Conservation (phyloP, 1,284 basidiomycete species). For the Fomitopsis betulina region DNA sequence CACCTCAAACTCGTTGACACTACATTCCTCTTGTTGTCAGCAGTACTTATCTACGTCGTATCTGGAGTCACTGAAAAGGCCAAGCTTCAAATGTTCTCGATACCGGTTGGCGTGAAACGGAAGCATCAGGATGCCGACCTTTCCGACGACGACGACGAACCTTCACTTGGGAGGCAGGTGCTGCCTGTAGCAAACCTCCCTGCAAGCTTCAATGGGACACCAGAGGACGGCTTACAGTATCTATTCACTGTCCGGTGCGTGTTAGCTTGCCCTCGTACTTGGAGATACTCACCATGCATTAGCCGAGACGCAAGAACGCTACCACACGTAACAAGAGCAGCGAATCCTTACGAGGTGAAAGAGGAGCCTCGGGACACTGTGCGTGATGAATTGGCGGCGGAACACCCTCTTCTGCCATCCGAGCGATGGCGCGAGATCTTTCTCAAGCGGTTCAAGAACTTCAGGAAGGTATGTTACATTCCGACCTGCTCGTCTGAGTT, state of each 20-base stretch:
- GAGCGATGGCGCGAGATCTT: slow-evolving; percentile 60
- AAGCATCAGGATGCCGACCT: slow-evolving; percentile 21
- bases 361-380: slow-evolving; percentile 21
- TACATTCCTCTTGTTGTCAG: too few species aligned
- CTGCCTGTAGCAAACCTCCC: slow-evolving; percentile 74
- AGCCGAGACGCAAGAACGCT: slow-evolving; percentile 65
- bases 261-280: background rate
- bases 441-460: slow-evolving; percentile 54
- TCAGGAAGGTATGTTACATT: slow-evolving; percentile 47
- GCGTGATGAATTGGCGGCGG: slow-evolving; percentile 12
- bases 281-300: background rate
- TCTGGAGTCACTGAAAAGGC: too few species aligned
- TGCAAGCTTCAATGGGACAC: slow-evolving; percentile 55
- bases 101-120: slow-evolving; percentile 8
- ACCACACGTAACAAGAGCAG: slow-evolving; percentile 55
- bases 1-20: too few species aligned
- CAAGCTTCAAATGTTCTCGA: background rate
- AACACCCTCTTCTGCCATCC: slow-evolving; percentile 46
- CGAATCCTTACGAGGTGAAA: slow-evolving; percentile 58
- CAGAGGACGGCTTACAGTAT: slow-evolving; percentile 74
- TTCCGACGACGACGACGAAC: slow-evolving; percentile 26
- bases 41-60: background rate
- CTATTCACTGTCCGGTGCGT: slow-evolving; percentile 73
- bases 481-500: background rate
- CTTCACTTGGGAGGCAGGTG: slow-evolving; percentile 42